Base-by-base conservation (phyloP, 805 yeast genomes). In the Pichia rugopelliculosa region DNA sequence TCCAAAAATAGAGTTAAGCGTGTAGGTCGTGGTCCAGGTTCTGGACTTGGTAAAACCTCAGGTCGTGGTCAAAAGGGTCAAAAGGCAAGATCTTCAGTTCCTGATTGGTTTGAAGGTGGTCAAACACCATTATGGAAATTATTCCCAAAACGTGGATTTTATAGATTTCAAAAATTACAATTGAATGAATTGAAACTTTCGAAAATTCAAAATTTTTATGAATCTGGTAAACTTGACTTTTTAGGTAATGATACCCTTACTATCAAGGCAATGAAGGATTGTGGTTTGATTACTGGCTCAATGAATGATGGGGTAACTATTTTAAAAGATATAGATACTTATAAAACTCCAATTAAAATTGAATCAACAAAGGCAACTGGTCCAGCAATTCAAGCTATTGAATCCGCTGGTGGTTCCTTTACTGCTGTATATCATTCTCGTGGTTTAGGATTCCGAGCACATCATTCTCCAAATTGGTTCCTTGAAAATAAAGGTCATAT, bases 1-100 rank as follows among this genome's bases (percentile, higher is more conserved):
- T 79, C 91, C 0, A 81, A 80, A 38, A 71, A 69, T 44, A 65
- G 72, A 17, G 75, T 73, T 60, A 86, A 82, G 61, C 76, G 96
- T 66, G 73, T 91, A 12, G 99, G 99, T 68, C 82, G 99, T 72
- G 98, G 98, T 70, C 96, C 96, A 22, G 89, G 95, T 38, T 84
- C 95, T 34, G 88, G 89, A 20, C 73, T 77, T 55, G 99, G 99
- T 71, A 90, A 91, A 68, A 93, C 98, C 4, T 80, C 97, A 7
- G 96, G 96, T 42, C 77, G 98, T 66, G 99, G 99, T 74, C 96
- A 87, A 61, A 93, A 93, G 71, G 99, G 99, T 79, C 98, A 91
- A 66, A 91, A 91, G 70, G 96, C 98, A 11, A 80, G 98, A 69
- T 86, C 91, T 36, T 78, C 82, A 38, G 91, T 91, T 26, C 91